These are phyloP conservation scores for Aechmea fasciata DNA, from an alignment of 176 grass and related monocot species.

Conservation along the genomic window DNA sequence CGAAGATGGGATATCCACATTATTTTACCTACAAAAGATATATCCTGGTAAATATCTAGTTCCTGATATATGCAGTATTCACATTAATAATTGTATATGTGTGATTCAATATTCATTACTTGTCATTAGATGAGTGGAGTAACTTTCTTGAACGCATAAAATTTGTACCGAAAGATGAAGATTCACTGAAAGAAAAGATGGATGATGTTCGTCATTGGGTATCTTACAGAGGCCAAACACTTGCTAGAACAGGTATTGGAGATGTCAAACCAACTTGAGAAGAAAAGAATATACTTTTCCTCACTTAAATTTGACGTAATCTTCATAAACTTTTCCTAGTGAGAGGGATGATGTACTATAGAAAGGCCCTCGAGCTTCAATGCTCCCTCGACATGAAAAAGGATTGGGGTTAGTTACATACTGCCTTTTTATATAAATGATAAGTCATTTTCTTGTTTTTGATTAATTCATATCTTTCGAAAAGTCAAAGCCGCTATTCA, in stretches of 20 bases:
- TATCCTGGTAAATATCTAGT: slow-evolving; percentile 52
- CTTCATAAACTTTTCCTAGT: slow-evolving; percentile 42
- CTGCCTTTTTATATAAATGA: slow-evolving; percentile 2
- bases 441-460: slow-evolving; percentile 1
- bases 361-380: slow-evolving; percentile 58
- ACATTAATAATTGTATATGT: background rate
- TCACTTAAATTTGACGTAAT: slow-evolving; percentile 16
- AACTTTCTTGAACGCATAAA: slow-evolving; percentile 50
- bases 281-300: slow-evolving; percentile 5
- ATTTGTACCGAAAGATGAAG: slow-evolving; percentile 12
- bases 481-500: background rate
- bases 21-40: slow-evolving; percentile 87
- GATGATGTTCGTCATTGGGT: slow-evolving; percentile 42
- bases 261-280: background rate
- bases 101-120: slow-evolving; percentile 10
- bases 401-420: slow-evolving; percentile 39
- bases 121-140: slow-evolving; percentile 64
- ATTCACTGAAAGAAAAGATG: slow-evolving; percentile 7
- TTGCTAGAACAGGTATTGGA: slow-evolving; percentile 51
- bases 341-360: slow-evolving; percentile 99
- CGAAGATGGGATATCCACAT: slow-evolving; percentile 90
- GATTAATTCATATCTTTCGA: slow-evolving; percentile 4
- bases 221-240: slow-evolving; percentile 83
- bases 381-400: slow-evolving; percentile 37
- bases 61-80: background rate